Evolutionary conservation across 768 basidiomycete species (phyloP).

Genomic region (Pleurotus sapidus): DNA sequence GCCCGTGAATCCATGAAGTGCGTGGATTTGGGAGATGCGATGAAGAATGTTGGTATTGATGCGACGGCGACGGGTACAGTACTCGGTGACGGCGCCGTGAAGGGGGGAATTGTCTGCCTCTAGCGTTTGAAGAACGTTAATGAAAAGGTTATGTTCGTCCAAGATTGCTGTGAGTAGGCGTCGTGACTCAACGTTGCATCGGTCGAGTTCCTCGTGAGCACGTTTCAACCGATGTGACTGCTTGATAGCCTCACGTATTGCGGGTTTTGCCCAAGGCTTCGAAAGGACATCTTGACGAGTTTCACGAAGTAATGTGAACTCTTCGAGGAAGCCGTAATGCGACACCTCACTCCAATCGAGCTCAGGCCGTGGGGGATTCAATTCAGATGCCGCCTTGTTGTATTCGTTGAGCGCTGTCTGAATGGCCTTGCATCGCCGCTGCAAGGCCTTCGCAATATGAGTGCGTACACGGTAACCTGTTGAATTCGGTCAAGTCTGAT

Average conservation of each 20-base stretch:
- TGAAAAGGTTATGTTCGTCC: constrained; percentile 14
- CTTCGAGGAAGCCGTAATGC: not conserved
- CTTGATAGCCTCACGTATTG: constrained; percentile 15
- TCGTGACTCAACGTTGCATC: constrained; percentile 21
- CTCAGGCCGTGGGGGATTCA: constrained; percentile 18
- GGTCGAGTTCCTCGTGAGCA: constrained; percentile 22
- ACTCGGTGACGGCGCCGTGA: not conserved
- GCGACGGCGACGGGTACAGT: not conserved
- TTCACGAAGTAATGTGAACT: constrained; percentile 15
- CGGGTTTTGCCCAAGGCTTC: constrained; percentile 17
- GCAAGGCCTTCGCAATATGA: constrained; percentile 26
- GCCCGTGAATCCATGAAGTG: not conserved
- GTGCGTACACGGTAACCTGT: constrained; percentile 26
- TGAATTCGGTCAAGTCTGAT: not conserved
- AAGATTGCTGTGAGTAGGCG: constrained; percentile 14
- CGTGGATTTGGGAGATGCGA: not conserved
- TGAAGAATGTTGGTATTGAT: not conserved
- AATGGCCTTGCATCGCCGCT: constrained; percentile 25
- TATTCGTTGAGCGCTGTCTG: constrained; percentile 22
- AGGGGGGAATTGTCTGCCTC: not conserved
- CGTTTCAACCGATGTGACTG: constrained; percentile 19
- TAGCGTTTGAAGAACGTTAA: not conserved
- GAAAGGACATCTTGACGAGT: constrained; percentile 19
- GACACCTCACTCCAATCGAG: constrained; percentile 18
- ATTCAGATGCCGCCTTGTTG: constrained; percentile 21